Conservation (phyloP, 345 rosid genomes). For the Reutealis trisperma region DNA sequence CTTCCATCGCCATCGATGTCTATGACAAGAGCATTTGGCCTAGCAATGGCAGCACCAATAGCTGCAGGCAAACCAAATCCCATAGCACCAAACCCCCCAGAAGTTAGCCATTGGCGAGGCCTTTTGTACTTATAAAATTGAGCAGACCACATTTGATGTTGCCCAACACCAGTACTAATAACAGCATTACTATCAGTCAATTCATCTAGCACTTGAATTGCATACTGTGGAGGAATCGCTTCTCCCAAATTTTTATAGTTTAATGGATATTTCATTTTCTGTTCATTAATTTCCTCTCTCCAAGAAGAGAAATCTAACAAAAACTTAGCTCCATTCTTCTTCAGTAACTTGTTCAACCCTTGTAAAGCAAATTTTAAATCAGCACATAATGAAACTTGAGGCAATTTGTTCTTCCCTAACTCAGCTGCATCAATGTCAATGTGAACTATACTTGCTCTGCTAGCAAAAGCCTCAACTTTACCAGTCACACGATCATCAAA, state of each 20-base stretch:
- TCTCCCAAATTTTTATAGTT: slow-evolving; percentile 76
- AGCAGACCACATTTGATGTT: slow-evolving; percentile 99
- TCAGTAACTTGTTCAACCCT: slow-evolving; percentile 66
- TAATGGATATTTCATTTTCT: slow-evolving; percentile 65
- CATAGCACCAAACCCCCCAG: slow-evolving; percentile 93
- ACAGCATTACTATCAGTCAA: slow-evolving; percentile 77
- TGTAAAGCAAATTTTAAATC: slow-evolving; percentile 80
- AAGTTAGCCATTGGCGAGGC: slow-evolving; percentile 87
- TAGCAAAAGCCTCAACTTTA: slow-evolving; percentile 90
- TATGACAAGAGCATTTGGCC: slow-evolving; percentile 67
- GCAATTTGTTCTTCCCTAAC: slow-evolving; percentile 96
- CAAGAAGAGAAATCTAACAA: slow-evolving; percentile 63
- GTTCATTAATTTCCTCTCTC: slow-evolving; percentile 68
- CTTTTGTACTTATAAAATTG: slow-evolving; percentile 85
- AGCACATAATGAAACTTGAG: slow-evolving; percentile 80
- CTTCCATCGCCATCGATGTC: slow-evolving; percentile 97
- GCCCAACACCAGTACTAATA: slow-evolving; percentile 89
- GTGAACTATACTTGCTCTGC: slow-evolving; percentile 87
- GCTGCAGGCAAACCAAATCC: slow-evolving; percentile 97
- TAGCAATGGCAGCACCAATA: slow-evolving; percentile 87
- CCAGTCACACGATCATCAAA: slow-evolving; percentile 96
- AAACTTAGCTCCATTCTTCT: slow-evolving; percentile 39
- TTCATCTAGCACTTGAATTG: slow-evolving; percentile 81
- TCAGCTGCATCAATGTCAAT: slow-evolving; percentile 89
- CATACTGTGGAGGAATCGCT: slow-evolving; percentile 88